Base-by-base conservation (phyloP, 306 rosid genomes). In the Parietaria judaica region DNA sequence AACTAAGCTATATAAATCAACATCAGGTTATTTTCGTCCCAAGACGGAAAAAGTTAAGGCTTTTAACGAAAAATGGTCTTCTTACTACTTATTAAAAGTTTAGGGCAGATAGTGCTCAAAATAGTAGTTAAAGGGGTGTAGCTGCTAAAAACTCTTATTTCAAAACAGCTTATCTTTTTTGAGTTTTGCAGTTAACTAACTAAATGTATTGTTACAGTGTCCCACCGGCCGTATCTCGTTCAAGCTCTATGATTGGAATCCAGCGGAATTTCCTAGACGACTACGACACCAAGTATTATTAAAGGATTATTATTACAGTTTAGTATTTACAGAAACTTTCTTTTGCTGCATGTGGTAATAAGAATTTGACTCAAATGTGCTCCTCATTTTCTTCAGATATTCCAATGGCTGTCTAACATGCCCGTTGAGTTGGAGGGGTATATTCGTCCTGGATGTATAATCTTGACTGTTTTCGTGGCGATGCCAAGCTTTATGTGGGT, bases 211-310 rank as follows among this genome's bases (percentile, higher is more conserved):
- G 54, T 79, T 88, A 81, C 76, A 94, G 99, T 94, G 99, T 69
- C 95, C 94, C 35, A 88, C 99, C 68, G 99, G 99, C 67, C 95
- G 99, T 65, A 74, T 94, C 70, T 94, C 99, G 31, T 94, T 94
- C 76, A 94, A 94, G 86, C 99, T 94, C 58, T 94, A 94, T 56
- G 99, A 94, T 74, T 94, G 99, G 99, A 94, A 94, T 74, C 99
- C 99, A 31, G 99, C 99, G 0, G 99, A 94, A 41, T 94, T 94
- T 61, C 99, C 99, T 52, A 86, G 99, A 83, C 75, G 97, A 80
- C 99, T 94, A 46, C 90, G 99, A 48, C 95, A 82, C 79, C 99
- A 94, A 94, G 99, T 94, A 94, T 61, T 68, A 37, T 82, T 84
- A 68, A 81, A 82, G 72, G 81, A 70, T 70, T 84, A 54, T 74